Percentiles rank a stretch among this genome's conserved stretches.
Conservation (phyloP, 202 grass and related monocot species). For the Carex sylvatica region DNA sequence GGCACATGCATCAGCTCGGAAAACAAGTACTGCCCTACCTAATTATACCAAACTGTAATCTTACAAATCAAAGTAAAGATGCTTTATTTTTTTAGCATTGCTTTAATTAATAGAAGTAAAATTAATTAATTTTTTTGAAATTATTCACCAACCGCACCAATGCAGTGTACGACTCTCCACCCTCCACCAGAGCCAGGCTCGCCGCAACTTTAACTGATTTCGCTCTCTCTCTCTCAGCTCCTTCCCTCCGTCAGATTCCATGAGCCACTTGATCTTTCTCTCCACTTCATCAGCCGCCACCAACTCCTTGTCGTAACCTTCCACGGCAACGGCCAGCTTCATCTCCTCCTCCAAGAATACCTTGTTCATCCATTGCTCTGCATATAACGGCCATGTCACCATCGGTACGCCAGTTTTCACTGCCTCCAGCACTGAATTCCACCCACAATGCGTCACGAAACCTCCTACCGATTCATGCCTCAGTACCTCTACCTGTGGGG, state of each 20-base stretch:
- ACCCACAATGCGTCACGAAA: conserved; percentile 60
- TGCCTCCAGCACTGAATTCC: conserved; percentile 67
- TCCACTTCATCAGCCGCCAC: conserved; percentile 43
- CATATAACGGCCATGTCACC: conserved; percentile 75
- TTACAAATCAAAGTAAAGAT: neutral
- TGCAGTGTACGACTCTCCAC: conserved; percentile 42
- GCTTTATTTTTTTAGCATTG: neutral
- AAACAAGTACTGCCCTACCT: neutral
- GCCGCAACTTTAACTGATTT: conserved; percentile 29
- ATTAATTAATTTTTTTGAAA: conserved; percentile 25
- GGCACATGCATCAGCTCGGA: too few species aligned
- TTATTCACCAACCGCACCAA: conserved; percentile 13
- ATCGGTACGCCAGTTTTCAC: conserved; percentile 51
- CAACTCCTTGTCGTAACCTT: conserved; percentile 44
- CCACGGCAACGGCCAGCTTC: conserved; percentile 46
- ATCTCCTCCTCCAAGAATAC: conserved; percentile 69
- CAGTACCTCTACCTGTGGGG: conserved; percentile 62
- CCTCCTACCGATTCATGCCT: conserved; percentile 38
- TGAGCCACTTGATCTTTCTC: conserved; percentile 52
- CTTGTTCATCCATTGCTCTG: conserved; percentile 69
- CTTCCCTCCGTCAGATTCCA: conserved; percentile 46
- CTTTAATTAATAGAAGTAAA: neutral
- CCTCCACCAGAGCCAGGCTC: conserved; percentile 33
- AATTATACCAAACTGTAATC: neutral
- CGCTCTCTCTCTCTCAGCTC: conserved; percentile 39